A percentile compares a stretch with the other conserved stretches of the same genome.
phyloP scores from a whole-genome alignment of 2,329 filamentous ascomycete genomes.

The Grosmannia serpens region DNA sequence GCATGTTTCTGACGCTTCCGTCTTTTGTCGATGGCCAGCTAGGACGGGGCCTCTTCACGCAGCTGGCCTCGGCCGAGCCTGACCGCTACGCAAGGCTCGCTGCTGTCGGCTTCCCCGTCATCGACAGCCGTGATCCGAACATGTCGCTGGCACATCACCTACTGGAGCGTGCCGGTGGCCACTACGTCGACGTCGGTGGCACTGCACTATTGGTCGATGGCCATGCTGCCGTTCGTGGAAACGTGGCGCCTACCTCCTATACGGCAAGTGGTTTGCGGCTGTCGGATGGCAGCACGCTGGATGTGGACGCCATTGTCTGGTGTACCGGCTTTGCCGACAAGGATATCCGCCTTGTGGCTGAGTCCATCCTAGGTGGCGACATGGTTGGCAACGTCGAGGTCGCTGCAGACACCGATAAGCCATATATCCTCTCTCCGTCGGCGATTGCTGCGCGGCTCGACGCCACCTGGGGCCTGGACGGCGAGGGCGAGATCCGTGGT shows the following conservation, averaged over 20 bases:
- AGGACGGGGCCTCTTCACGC: not conserved
- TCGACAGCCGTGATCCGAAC: not conserved
- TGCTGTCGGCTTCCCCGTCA: not conserved
- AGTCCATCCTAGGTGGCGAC: not conserved
- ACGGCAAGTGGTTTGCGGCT: not conserved
- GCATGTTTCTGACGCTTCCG: not conserved
- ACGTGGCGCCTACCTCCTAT: slow-evolving; percentile 1
- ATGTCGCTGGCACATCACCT: not conserved
- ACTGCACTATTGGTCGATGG: not conserved
- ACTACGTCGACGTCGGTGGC: slow-evolving; percentile 2
- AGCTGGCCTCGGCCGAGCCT: not conserved
- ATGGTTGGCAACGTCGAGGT: not conserved
- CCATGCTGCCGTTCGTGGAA: not conserved
- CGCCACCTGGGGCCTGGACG: not conserved
- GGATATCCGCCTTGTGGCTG: slow-evolving; percentile 1
- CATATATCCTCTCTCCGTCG: not conserved
- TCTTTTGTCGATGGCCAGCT: slow-evolving; percentile 1
- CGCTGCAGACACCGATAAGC: not conserved
- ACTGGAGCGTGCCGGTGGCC: not conserved
- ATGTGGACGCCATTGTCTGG: slow-evolving; percentile 27
- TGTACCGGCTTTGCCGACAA: slow-evolving; percentile 24
- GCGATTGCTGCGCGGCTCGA: not conserved
- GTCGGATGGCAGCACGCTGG: slow-evolving; percentile 20
- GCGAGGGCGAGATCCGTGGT: slow-evolving; percentile 2
- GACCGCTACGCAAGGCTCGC: slow-evolving; percentile 2